These are phyloP conservation scores for Dictyostelium purpureum DNA, from an alignment of 78 protist genomes.

Conservation along the genomic window DNA sequence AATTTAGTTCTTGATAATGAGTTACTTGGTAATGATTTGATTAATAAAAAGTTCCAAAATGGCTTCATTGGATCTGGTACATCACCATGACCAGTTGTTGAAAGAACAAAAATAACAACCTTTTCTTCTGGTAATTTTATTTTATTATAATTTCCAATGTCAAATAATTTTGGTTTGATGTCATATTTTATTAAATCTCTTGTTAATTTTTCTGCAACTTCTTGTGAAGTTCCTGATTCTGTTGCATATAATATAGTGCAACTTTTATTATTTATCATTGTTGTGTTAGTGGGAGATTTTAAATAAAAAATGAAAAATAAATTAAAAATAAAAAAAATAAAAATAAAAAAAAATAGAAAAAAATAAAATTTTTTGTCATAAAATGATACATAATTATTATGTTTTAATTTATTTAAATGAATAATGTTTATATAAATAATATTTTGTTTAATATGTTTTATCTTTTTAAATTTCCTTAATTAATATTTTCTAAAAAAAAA, in stretches of 20 bases:
- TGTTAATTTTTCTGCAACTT: constrained; percentile 73
- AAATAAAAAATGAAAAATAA: no score
- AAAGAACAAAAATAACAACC: constrained; percentile 57
- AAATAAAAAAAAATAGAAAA: no score
- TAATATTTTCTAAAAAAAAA: no score
- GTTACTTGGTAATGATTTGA: constrained; percentile 29
- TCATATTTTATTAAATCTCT: constrained; percentile 30
- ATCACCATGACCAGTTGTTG: constrained; percentile 86
- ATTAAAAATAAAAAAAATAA: no score
- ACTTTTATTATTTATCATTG: background rate
- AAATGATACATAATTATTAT: no score
- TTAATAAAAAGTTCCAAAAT: constrained; percentile 73
- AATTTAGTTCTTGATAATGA: constrained; percentile 48
- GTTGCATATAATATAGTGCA: constrained; percentile 76
- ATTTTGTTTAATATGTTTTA: no score
- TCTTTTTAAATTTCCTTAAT: no score
- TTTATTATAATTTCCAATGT: constrained; percentile 53
- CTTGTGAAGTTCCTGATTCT: constrained; percentile 79
- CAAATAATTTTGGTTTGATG: constrained; percentile 6
- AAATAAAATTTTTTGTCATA: no score
- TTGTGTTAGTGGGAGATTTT: no score
- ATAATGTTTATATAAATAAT: no score
- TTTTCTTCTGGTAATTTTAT: constrained; percentile 60
- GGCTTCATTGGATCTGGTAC: constrained; percentile 81
- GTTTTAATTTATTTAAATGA: no score